Evolutionary conservation across 441 rosid genomes (phyloP), one percentile per base, ranked within the genome.

Genomic region (Populus tomentosa): DNA sequence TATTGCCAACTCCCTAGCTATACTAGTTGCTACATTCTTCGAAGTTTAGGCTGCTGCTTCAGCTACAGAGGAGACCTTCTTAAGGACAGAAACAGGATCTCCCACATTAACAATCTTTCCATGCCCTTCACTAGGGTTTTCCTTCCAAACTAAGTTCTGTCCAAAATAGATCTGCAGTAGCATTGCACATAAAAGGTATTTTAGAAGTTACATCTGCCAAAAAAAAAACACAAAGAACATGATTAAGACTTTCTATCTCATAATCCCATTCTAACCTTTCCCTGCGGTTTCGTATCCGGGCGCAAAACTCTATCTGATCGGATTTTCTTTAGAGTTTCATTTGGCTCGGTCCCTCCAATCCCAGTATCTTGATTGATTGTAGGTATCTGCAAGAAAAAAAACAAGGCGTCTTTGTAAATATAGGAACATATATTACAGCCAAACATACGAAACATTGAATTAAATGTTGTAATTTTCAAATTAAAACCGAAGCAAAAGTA

Each of bases 131-230:
- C 70, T 73, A 0, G 24, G 59, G 71, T 16, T 73, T 72, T 88
- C 87, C 84, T 91, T 91, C 88, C 93, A 91, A 38, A 94, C 89
- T 75, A 94, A 64, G 87, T 90, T 87, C 86, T 88, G 95, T 69
- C 98, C 97, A 50, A 94, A 90, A 84, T 85, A 94, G 28, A 89
- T 72, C 98, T 94, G 92, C 84, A 81, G 78, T 21, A 42, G n/a
- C 42, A 42, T 63, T 42, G 61, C 64, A 67, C 70, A n/a, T 26
- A 2, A 68, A 1, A 14, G 64, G 68, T 50, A 56, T 33, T 56
- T 16, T 79, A 76, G 42, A 36, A n/a, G 21, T 16, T 30, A 26
- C 21, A 1, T 64, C 46, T 0, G 21, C 32, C 62, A 71, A 9
- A 65, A 18, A 65, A 18, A 18, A 6, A 73, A 7, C 5, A 11